phyloP scores from a whole-genome alignment of 768 basidiomycete genomes.

The Agrocybe praecox region DNA sequence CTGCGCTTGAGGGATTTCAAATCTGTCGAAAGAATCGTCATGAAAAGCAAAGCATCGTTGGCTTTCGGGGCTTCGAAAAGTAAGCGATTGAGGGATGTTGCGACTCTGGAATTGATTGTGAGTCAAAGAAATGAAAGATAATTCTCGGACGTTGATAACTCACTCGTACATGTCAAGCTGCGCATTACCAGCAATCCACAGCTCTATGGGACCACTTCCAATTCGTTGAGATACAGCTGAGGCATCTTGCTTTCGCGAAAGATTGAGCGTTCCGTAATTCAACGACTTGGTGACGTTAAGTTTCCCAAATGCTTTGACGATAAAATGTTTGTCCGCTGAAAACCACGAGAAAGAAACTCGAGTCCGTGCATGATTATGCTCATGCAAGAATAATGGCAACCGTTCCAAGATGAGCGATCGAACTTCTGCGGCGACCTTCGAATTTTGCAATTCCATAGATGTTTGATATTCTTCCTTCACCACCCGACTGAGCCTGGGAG shows the following conservation, averaged over 20 bases:
- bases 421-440: slow-evolving; percentile 51
- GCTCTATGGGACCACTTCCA: slow-evolving; percentile 59
- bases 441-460: slow-evolving; percentile 49
- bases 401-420: slow-evolving; percentile 76
- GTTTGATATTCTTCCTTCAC: slow-evolving; percentile 80
- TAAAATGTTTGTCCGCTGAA: slow-evolving; percentile 61
- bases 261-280: slow-evolving; percentile 47
- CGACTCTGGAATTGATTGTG: slow-evolving; percentile 54
- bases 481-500: slow-evolving; percentile 67
- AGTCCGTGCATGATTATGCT: slow-evolving; percentile 72
- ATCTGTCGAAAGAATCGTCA: slow-evolving; percentile 93
- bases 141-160: slow-evolving; percentile 30
- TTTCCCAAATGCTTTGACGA: slow-evolving; percentile 69
- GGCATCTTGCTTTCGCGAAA: slow-evolving; percentile 62
- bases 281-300: slow-evolving; percentile 65
- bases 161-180: slow-evolving; percentile 93
- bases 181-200: slow-evolving; percentile 77
- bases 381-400: slow-evolving; percentile 89
- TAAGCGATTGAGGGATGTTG: slow-evolving; percentile 78
- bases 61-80: slow-evolving; percentile 79
- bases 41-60: slow-evolving; percentile 87
- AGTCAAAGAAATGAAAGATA: slow-evolving; percentile 1
- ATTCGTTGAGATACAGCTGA: slow-evolving; percentile 69
- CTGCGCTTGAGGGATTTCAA: slow-evolving; percentile 77
- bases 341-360: slow-evolving; percentile 70